Conservation (phyloP, 139 green algal species). For the Chlorella sp. region DNA sequence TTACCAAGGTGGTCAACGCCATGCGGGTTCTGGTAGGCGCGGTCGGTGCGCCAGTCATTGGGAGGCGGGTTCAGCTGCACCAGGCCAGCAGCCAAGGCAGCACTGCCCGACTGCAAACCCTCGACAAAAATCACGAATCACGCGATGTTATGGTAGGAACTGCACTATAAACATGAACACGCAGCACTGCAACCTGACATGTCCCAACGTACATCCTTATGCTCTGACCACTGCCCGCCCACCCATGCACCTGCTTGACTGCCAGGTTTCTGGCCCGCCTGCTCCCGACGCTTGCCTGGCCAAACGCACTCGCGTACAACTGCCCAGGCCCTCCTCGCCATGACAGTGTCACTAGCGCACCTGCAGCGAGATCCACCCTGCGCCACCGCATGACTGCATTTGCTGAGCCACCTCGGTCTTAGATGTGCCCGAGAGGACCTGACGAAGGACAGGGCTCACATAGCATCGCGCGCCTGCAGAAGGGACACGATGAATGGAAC, state of each 20-base stretch:
- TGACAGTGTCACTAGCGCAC: neutral
- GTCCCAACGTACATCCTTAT: too few species aligned
- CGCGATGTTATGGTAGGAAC: too few species aligned
- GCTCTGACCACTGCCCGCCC: neutral
- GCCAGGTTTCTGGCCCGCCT: too few species aligned
- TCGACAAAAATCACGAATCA: too few species aligned
- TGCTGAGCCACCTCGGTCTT: neutral
- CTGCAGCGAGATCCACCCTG: neutral
- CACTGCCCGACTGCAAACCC: neutral
- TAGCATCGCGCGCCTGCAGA: neutral
- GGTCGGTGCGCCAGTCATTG: neutral
- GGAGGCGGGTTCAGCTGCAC: neutral
- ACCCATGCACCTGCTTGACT: neutral
- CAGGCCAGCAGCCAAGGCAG: neutral
- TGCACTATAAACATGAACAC: neutral
- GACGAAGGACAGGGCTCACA: neutral
- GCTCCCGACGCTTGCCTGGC: too few species aligned
- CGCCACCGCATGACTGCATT: neutral
- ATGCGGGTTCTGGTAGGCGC: too few species aligned
- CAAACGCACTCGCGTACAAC: too few species aligned
- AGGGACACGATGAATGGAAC: too few species aligned
- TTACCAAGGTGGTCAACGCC: too few species aligned
- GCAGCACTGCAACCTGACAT: too few species aligned
- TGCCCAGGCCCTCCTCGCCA: neutral
- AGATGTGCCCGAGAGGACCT: neutral